Conservation (phyloP, 345 rosid species). For the Linum trigynum region DNA sequence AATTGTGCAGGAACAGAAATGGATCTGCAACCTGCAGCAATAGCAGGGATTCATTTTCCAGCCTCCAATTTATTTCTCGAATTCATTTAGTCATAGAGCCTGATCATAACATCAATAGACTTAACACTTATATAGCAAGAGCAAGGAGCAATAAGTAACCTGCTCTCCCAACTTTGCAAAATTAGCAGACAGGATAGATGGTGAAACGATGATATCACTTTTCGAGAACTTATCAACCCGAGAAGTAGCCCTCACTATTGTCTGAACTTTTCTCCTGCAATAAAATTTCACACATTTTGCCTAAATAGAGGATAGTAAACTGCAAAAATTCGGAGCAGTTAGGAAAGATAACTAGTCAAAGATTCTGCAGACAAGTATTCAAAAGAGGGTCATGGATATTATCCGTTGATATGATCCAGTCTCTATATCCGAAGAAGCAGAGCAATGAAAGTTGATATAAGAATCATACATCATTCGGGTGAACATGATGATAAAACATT, state of each 20-base stretch:
- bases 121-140: not conserved
- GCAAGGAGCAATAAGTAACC: constrained; percentile 27
- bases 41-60: not conserved
- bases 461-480: not conserved
- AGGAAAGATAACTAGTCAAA: not conserved
- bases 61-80: not conserved
- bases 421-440: not conserved
- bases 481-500: not conserved
- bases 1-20: not conserved
- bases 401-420: not conserved
- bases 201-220: constrained; percentile 81
- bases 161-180: constrained; percentile 89
- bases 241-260: constrained; percentile 65
- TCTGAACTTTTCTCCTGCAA: constrained; percentile 35
- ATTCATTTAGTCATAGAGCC: not conserved
- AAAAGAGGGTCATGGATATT: not conserved
- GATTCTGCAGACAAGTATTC: not conserved
- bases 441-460: not conserved
- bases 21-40: not conserved
- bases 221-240: constrained; percentile 94
- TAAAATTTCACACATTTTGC: not conserved
- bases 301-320: not conserved
- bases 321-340: not conserved
- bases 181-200: constrained; percentile 91
- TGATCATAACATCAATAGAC: not conserved